Base-by-base conservation (phyloP, 2,329 filamentous ascomycete genomes). In the Hypomyces perniciosus region DNA sequence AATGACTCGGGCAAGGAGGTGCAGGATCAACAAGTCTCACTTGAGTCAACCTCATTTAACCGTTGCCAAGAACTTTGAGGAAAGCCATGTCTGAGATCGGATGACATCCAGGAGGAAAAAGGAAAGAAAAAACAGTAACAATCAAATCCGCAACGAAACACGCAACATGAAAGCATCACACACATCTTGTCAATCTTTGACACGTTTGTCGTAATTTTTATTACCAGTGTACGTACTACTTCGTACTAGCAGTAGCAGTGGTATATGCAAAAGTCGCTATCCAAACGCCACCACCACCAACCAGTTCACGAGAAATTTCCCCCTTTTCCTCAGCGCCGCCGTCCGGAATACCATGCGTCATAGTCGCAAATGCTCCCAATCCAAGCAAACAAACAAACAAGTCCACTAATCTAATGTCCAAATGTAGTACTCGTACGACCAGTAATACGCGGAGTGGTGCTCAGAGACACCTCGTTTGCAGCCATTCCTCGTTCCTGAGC, bases 401-500 rank as follows among this genome's bases (percentile, higher is more conserved):
- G 2, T 20, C 20, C 20, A 20, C 20, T 20, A 20, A 20, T 20
- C 20, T 20, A 20, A 20, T 20, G 20, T 2, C 20, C 20, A 20
- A 20, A 20, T 20, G 20, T 20, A 20, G 20, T 20, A 20, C 20
- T 20, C 20, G 20, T 20, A 20, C n/a, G 20, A 20, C 20, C 20
- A 20, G 20, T 20, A 38, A 38, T 38, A 20, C 9, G n/a, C 10
- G 35, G 6, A n/a, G 35, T 42, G 20, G 20, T 20, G 13, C 42
- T 57, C 63, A 87, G 55, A 95, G 70, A 56, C 85, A 81, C 68
- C 87, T 87, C 13, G 84, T 81, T 70, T 87, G 86, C 83, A 93
- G 90, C 90, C 89, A 95, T 67, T 95, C 90, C 57, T 87, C 90
- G 38, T 89, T 92, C 4, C 86, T 84, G 38, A 93, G 76, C 1